Evolutionary conservation across 2,329 filamentous ascomycete genomes (phyloP).

Genomic region (Botryosphaeria dothidea): DNA sequence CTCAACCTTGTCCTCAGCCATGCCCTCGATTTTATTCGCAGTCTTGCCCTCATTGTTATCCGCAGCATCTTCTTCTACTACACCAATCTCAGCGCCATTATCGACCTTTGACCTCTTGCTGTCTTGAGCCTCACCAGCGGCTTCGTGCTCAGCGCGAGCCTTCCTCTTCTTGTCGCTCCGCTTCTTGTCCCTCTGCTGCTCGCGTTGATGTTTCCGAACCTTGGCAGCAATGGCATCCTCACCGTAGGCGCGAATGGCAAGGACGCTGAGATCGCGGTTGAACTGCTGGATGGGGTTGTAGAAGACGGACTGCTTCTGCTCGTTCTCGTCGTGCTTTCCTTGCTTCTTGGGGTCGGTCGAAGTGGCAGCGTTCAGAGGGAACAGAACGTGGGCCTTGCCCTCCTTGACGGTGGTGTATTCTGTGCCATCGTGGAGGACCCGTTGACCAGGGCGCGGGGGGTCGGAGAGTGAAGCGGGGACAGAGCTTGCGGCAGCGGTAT

Average conservation of each 20-base stretch:
- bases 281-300: constrained; percentile 99
- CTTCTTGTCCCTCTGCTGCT: constrained; percentile 34
- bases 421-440: constrained; percentile 49
- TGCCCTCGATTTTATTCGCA: background rate
- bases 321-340: constrained; percentile 46
- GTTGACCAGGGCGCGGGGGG: constrained; percentile 32
- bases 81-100: constrained; percentile 15
- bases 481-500: background rate
- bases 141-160: background rate
- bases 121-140: constrained; percentile 19
- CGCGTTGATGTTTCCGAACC: constrained; percentile 38
- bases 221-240: constrained; percentile 60
- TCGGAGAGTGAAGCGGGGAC: constrained; percentile 27
- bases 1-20: no score
- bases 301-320: constrained; percentile 75
- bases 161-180: constrained; percentile 31
- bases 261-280: constrained; percentile 90
- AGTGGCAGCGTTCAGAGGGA: constrained; percentile 55
- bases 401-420: constrained; percentile 65
- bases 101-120: constrained; percentile 27
- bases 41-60: background rate
- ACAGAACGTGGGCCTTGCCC: constrained; percentile 67
- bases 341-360: constrained; percentile 45
- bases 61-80: no score
- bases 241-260: constrained; percentile 88